Conservation (phyloP, 495 filamentous ascomycete genomes). For the Aspergillus steynii region DNA sequence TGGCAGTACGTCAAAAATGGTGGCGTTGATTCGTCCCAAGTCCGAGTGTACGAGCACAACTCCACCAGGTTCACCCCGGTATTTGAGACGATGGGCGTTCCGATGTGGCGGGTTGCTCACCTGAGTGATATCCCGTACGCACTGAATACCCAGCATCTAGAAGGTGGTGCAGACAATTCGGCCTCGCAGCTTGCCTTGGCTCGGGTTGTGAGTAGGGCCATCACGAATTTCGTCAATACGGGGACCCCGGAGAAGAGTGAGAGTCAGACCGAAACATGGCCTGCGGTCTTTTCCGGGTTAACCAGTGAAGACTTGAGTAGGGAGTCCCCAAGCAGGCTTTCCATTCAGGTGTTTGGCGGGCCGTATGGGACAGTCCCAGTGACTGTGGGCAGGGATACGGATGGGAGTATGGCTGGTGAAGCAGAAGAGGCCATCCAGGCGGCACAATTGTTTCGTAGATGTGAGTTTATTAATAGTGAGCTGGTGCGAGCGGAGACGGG, state of each 20-base stretch:
- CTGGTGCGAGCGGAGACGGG: conserved; percentile 18
- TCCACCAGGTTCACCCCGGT: conserved; percentile 40
- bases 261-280: neutral
- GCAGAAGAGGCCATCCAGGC: conserved; percentile 15
- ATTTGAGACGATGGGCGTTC: conserved; percentile 26
- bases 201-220: conserved; percentile 6
- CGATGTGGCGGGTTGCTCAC: conserved; percentile 42
- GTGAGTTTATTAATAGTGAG: conserved; percentile 19
- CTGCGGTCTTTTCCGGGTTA: conserved; percentile 3
- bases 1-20: conserved; percentile 34
- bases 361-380: neutral
- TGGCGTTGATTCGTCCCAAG: conserved; percentile 14
- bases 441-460: conserved; percentile 19
- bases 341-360: conserved; percentile 14
- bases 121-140: conserved; percentile 49
- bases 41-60: conserved; percentile 45
- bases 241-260: neutral
- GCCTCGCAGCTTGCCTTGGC: conserved; percentile 16
- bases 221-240: conserved; percentile 6
- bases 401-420: neutral
- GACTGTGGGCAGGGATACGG: neutral
- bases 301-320: neutral
- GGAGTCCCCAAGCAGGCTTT: conserved; percentile 4
- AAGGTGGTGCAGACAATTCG: conserved; percentile 25
- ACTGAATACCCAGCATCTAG: conserved; percentile 29